Percentiles rank a stretch among this genome's conserved stretches.
Evolutionary conservation across 1,139 yeast genomes (phyloP).

Genomic region (Hemisphaericaspora subhashii): DNA sequence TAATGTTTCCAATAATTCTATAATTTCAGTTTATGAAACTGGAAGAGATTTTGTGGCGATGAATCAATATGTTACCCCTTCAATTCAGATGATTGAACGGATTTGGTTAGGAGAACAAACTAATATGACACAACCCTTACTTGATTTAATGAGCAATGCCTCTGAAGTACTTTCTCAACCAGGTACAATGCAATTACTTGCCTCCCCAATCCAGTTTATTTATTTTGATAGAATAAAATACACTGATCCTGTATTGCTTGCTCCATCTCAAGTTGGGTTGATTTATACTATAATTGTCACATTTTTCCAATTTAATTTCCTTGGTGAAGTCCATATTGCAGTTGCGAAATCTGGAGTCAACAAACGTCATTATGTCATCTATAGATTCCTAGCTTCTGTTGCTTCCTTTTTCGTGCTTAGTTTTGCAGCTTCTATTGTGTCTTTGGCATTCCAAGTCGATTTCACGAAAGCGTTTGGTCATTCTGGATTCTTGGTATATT

Average conservation of each 20-base stretch:
- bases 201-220: slow-evolving; percentile 38
- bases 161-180: slow-evolving; percentile 16
- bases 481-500: slow-evolving; percentile 43
- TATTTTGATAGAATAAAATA: slow-evolving; percentile 52
- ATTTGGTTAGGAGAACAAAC: slow-evolving; percentile 10
- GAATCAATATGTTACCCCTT: slow-evolving; percentile 10
- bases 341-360: slow-evolving; percentile 38
- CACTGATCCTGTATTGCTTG: slow-evolving; percentile 49
- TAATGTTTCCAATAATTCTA: slow-evolving; percentile 23
- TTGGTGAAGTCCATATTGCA: slow-evolving; percentile 51
- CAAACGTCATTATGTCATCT: slow-evolving; percentile 28
- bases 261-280: slow-evolving; percentile 74
- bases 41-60: slow-evolving; percentile 33
- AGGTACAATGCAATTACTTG: slow-evolving; percentile 21
- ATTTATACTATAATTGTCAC: slow-evolving; percentile 74
- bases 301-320: slow-evolving; percentile 55
- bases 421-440: slow-evolving; percentile 38
- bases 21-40: slow-evolving; percentile 33
- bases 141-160: slow-evolving; percentile 10
- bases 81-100: slow-evolving; percentile 6
- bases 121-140: slow-evolving; percentile 6
- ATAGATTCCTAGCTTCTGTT: slow-evolving; percentile 30
- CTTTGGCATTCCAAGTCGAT: slow-evolving; percentile 46
- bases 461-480: slow-evolving; percentile 39
- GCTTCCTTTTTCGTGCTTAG: slow-evolving; percentile 36